phyloP scores from a whole-genome alignment of 2,329 filamentous ascomycete species.

The Fusarium pseudoanthophilum region DNA sequence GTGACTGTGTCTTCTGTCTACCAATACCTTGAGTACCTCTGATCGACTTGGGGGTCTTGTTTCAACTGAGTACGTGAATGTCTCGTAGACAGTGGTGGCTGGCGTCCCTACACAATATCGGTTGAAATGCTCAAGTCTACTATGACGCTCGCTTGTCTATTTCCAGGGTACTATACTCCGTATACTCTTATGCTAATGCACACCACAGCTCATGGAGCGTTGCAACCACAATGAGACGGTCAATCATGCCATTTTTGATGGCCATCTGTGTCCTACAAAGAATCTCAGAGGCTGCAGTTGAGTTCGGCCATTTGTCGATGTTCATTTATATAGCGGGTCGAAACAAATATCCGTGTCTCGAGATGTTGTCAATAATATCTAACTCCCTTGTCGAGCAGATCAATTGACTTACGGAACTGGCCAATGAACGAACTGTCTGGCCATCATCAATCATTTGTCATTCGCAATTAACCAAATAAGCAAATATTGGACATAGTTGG shows the following conservation, averaged over 20 bases:
- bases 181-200: not conserved
- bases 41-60: not conserved
- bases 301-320: not conserved
- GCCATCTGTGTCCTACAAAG: not conserved
- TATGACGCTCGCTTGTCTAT: not conserved
- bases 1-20: constrained; percentile 42
- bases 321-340: not conserved
- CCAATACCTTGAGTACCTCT: constrained; percentile 16
- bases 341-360: not conserved
- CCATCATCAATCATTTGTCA: not conserved
- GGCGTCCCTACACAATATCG: not conserved
- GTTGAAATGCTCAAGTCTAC: not conserved
- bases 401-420: too few relatives aligned
- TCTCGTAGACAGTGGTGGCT: not conserved
- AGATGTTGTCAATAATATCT: too few relatives aligned
- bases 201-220: not conserved
- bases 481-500: not conserved
- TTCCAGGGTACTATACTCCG: not conserved
- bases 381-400: not conserved
- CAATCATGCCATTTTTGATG: not conserved
- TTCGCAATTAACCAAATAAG: not conserved
- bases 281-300: not conserved
- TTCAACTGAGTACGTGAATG: not conserved
- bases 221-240: not conserved
- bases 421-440: not conserved